Base-by-base conservation (phyloP, 805 yeast genomes). In the Pichia rugopelliculosa region DNA sequence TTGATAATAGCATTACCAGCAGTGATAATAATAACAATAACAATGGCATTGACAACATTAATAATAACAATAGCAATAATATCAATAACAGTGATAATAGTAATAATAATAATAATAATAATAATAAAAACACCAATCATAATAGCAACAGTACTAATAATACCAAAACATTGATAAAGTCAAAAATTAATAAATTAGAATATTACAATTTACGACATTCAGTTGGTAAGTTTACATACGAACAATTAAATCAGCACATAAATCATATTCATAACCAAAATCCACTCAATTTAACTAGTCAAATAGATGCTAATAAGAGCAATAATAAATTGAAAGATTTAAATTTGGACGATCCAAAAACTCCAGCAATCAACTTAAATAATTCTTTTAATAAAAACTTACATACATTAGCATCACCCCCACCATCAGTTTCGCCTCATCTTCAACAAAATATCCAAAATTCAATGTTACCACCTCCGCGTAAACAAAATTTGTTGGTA, bases 1-100 rank as follows among this genome's bases (percentile, higher is more conserved):
- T 70, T 54, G 79, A 76, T 52, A 62, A 61, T 45, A 59, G 59
- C 50, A 41, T n/a, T 18, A 6, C 4, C 15, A 22, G 13, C 15
- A 39, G 24, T 22, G 20, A 10, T 17, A 22, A 18, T 6, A 36
- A 21, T 21, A n/a, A 24, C 20, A 39, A 26, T 26, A 24, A 3
- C 4, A 13, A n/a, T 18, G 26, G 34, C 34, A 24, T 20, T 7
- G 18, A 4, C 15, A 18, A 21, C 18, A 25, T 18, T 13, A 24
- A 24, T 18, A 51, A 27, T 36, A 37, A 24, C 36, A 37, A 34
- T 11, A 33, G 36, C n/a, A 34, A n/a, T 36, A 18, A 3, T 22
- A 11, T 4, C 8, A 27, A 17, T 36, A 36, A 20, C 44, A 38
- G 37, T 41, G 41, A 22, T 36, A 41, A 26, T 3, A 27, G 13